phyloP scores from a whole-genome alignment of 2,329 filamentous ascomycete genomes.

The Pyrenophora graminea region DNA sequence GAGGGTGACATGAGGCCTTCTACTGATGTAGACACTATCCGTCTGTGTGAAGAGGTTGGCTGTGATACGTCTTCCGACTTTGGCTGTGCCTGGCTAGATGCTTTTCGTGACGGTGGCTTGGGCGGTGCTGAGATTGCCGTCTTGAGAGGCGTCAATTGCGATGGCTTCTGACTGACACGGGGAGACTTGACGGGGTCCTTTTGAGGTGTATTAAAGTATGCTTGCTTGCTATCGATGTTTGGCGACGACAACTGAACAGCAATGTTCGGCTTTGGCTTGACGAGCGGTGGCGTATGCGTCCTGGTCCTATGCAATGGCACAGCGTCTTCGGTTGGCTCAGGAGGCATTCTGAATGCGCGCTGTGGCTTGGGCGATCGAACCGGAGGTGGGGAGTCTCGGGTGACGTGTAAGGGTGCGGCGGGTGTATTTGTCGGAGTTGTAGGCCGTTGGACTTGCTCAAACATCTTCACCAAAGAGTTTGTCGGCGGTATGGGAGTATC shows the following conservation, averaged over 20 bases:
- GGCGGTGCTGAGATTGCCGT: conserved; percentile 23
- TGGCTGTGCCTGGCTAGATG: conserved; percentile 23
- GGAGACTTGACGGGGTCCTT: conserved; percentile 33
- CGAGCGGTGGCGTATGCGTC: conserved; percentile 31
- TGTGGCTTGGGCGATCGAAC: conserved; percentile 51
- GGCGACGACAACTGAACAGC: conserved; percentile 19
- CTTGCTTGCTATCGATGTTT: conserved; percentile 22
- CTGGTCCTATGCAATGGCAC: conserved; percentile 21
- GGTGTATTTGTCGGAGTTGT: conserved; percentile 21
- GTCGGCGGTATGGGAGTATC: conserved; percentile 65
- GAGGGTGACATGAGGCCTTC: conserved; percentile 34
- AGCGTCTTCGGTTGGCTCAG: conserved; percentile 28
- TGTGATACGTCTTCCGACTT: neutral
- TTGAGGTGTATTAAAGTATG: conserved; percentile 24
- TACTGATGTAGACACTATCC: conserved; percentile 32
- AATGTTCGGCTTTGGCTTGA: conserved; percentile 40
- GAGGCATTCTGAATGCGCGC: conserved; percentile 35
- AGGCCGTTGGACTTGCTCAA: conserved; percentile 58
- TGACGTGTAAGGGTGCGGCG: conserved; percentile 21
- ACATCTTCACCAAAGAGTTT: conserved; percentile 68
- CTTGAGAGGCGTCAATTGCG: conserved; percentile 26
- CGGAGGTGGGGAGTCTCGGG: conserved; percentile 36
- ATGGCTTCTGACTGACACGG: conserved; percentile 32
- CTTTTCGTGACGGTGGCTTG: conserved; percentile 23
- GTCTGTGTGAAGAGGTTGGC: conserved; percentile 21